Percentiles rank a stretch among this genome's conserved stretches.
phyloP scores from a whole-genome alignment of 805 yeast genomes.

The Komagataella populi region DNA sequence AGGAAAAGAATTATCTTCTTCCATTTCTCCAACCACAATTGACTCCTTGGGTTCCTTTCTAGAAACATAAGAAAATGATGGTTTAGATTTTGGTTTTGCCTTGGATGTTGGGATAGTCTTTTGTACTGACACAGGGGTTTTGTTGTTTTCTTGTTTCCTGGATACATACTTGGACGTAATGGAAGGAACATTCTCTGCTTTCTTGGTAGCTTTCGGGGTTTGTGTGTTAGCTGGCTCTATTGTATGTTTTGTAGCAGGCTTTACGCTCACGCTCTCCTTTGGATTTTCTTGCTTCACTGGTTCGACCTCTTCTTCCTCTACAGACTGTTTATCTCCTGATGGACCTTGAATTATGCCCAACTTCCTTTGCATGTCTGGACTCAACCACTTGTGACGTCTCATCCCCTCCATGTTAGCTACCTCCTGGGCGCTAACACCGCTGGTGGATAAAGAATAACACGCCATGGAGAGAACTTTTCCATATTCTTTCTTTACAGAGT shows the following conservation, averaged over 20 bases:
- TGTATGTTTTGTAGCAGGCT: not conserved
- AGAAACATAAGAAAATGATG: constrained; percentile 4
- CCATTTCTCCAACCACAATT: constrained; percentile 5
- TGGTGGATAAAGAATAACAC: constrained; percentile 8
- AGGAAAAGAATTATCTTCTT: constrained; percentile 1
- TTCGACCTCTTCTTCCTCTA: not conserved
- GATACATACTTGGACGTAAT: constrained; percentile 4
- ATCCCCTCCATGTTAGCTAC: not conserved
- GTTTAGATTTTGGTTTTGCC: not conserved
- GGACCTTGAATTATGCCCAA: constrained; percentile 10
- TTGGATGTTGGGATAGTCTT: not conserved
- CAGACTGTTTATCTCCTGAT: not conserved
- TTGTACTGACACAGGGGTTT: not conserved
- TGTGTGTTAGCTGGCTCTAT: not conserved
- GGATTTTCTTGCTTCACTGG: not conserved
- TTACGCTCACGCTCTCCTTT: not conserved
- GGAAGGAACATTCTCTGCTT: constrained; percentile 1
- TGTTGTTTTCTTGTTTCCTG: constrained; percentile 1
- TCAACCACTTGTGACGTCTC: not conserved
- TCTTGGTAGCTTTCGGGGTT: constrained; percentile 1
- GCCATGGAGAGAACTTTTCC: constrained; percentile 20
- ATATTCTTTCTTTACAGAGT: constrained; percentile 14
- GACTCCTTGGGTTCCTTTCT: constrained; percentile 17
- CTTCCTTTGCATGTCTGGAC: constrained; percentile 1
- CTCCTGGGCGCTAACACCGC: not conserved